Percentiles rank a stretch among this genome's conserved stretches.
Evolutionary conservation across 1,284 basidiomycete species (phyloP).

Genomic region (Tilletia setariae): DNA sequence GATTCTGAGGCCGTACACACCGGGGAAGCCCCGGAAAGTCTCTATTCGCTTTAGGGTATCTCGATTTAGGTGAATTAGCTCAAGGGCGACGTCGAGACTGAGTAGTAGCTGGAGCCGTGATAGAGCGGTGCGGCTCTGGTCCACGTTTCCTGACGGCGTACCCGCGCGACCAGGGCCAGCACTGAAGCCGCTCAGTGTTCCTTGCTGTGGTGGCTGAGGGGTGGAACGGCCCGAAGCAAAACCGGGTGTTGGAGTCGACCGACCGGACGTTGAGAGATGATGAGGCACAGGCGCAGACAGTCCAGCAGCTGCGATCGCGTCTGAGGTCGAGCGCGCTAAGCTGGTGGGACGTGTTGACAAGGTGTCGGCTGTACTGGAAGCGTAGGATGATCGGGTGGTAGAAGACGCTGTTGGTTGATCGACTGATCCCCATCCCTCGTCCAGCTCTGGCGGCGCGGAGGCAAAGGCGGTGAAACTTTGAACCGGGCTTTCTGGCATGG

Average conservation of each 20-base stretch:
- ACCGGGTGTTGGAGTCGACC: not conserved
- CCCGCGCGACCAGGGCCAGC: not conserved
- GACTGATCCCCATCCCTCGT: constrained; percentile 6
- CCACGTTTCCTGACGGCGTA: not conserved
- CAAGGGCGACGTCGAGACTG: constrained; percentile 83
- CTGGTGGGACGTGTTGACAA: not conserved
- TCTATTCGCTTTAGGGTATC: constrained; percentile 87
- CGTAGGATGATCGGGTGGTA: not conserved
- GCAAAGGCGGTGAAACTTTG: not conserved
- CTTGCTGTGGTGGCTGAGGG: not conserved
- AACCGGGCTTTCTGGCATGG: not conserved
- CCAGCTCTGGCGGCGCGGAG: not conserved
- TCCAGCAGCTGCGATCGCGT: not conserved
- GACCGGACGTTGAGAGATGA: not conserved
- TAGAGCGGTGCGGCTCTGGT: constrained; percentile 42
- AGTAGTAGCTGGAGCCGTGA: constrained; percentile 79
- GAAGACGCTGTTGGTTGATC: not conserved
- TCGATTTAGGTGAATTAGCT: constrained; percentile 86
- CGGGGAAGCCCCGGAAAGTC: constrained; percentile 80
- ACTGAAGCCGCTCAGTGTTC: too few species aligned
- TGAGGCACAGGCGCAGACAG: not conserved
- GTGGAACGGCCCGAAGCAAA: not conserved
- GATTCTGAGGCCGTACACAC: constrained; percentile 74
- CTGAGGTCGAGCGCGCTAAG: not conserved
- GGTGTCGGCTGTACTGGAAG: not conserved